These are phyloP conservation scores for Glycyrrhiza uralensis DNA, from an alignment of 306 rosid genomes.

Conservation along the genomic window DNA sequence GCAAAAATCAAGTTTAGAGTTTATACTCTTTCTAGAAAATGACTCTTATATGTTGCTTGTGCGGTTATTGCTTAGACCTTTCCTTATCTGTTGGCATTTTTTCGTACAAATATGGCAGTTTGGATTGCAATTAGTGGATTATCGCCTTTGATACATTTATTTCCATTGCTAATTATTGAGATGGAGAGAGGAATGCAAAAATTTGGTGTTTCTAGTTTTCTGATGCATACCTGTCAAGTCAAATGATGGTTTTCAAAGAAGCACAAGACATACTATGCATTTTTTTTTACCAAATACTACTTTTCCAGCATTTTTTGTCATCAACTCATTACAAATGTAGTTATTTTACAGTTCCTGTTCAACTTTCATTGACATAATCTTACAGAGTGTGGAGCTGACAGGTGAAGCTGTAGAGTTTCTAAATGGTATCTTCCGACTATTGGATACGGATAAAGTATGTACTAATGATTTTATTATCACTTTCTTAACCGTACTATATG, in stretches of 20 bases:
- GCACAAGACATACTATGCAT: neutral
- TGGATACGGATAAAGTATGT: slow-evolving; percentile 78
- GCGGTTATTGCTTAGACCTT: neutral
- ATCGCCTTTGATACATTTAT: slow-evolving; percentile 1
- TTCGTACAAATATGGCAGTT: slow-evolving; percentile 1
- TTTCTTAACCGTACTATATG: slow-evolving; percentile 1
- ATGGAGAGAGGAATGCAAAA: neutral
- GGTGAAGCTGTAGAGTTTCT: slow-evolving; percentile 83
- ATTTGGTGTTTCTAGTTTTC: slow-evolving; percentile 17
- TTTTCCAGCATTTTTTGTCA: neutral
- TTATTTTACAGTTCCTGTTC: slow-evolving; percentile 15
- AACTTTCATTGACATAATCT: slow-evolving; percentile 30
- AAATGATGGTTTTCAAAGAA: neutral
- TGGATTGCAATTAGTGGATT: slow-evolving; percentile 19
- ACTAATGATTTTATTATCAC: slow-evolving; percentile 10
- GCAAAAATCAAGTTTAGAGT: slow-evolving; percentile 9
- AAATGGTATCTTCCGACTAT: slow-evolving; percentile 74
- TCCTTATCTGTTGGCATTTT: slow-evolving; percentile 3
- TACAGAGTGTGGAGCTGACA: slow-evolving; percentile 89
- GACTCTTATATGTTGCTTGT: neutral
- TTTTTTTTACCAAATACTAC: slow-evolving; percentile 1
- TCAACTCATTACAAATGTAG: neutral
- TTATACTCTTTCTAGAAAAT: neutral
- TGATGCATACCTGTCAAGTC: slow-evolving; percentile 11
- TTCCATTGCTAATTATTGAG: slow-evolving; percentile 1